Percentiles rank a stretch among this genome's conserved stretches.
Evolutionary conservation across 2,329 filamentous ascomycete genomes (phyloP).

Genomic region (Periglandula ipomoeae): DNA sequence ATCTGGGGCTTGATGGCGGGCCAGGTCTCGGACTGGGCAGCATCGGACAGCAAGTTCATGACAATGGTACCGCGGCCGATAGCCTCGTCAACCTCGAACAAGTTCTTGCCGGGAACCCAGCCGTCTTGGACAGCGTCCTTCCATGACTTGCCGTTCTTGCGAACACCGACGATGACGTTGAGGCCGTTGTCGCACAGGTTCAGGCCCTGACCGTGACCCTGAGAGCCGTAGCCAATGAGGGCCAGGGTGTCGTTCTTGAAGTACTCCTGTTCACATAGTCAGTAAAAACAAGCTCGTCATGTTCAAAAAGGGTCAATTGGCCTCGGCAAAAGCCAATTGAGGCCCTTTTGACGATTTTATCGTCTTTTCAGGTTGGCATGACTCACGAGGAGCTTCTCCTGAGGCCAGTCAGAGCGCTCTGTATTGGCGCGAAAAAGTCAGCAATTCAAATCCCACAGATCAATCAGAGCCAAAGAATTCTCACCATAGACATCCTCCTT

Average conservation of each 20-base stretch:
- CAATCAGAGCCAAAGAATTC: conserved; percentile 15
- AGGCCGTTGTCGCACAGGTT: conserved; percentile 99
- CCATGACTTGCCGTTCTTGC: conserved; percentile 97
- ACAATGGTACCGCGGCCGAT: conserved; percentile 87
- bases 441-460: conserved; percentile 8
- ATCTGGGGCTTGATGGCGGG: conserved; percentile 95
- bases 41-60: conserved; percentile 99
- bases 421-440: conserved; percentile 10
- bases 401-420: conserved; percentile 98
- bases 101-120: conserved; percentile 97
- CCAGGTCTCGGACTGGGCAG: conserved; percentile 98
- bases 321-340: background rate
- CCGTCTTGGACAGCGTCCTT: conserved; percentile 95
- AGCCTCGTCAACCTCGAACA: conserved; percentile 96
- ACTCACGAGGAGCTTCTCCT: conserved; percentile 92
- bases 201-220: conserved; percentile 97
- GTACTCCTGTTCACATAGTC: conserved; percentile 59
- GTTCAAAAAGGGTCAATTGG: background rate
- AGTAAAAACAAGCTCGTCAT: background rate
- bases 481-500: conserved; percentile 92
- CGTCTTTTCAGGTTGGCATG: conserved; percentile 12
- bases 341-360: background rate
- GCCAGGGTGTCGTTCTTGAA: conserved; percentile 99
- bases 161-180: conserved; percentile 97
- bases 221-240: conserved; percentile 95